Base-by-base conservation (phyloP, 495 filamentous ascomycete species). In the Xanthoparmelia taractica region DNA sequence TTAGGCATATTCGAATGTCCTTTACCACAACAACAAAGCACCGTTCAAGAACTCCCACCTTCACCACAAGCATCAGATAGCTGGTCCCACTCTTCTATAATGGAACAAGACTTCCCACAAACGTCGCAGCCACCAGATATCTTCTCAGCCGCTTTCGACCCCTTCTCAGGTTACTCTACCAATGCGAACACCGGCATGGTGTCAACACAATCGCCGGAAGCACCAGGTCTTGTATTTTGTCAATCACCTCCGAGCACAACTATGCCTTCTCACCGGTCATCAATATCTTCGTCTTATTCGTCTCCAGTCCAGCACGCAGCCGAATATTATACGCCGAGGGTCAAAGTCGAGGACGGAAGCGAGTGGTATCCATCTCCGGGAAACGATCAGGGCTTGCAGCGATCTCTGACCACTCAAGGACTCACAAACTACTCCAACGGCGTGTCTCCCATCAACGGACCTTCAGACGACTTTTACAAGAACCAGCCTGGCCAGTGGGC, bases 261-360 rank as follows among this genome's bases (percentile, higher is more conserved):
- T 34, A 65, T 71, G 59, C 67, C 63, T n/a, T 71, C 69, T 18
- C 69, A 71, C 38, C 64, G 69, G 25, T 71, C 69, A 12, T 71
- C 69, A 11, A 60, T 71, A 4, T 71, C 69, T 33, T 71, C 69
- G 23, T 71, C 69, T 5, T 71, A 68, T 40, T 65, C 69, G 34
- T 57, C 64, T 0, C 63, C 69, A 20, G 64, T 67, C 27, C 67
- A 69, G 27, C 61, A 65, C 43, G 61, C 52, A 27, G 38, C 45
- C 33, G 67, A 69, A 48, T 68, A 60, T 52, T 71, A 67, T 43
- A 65, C 64, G n/a, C 64, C 64, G 11, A 57, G 61, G 25, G 69
- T 71, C 25, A 71, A 71, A 41, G 41, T 64, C 40, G 69, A 71
- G 57, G 69, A 70, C 31, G 37, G 59, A n/a, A 66, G 61, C 58